Evolutionary conservation across 495 filamentous ascomycete genomes (phyloP), one percentile per base, ranked within the genome.

Genomic region (Pyrenopolyporus hunteri): DNA sequence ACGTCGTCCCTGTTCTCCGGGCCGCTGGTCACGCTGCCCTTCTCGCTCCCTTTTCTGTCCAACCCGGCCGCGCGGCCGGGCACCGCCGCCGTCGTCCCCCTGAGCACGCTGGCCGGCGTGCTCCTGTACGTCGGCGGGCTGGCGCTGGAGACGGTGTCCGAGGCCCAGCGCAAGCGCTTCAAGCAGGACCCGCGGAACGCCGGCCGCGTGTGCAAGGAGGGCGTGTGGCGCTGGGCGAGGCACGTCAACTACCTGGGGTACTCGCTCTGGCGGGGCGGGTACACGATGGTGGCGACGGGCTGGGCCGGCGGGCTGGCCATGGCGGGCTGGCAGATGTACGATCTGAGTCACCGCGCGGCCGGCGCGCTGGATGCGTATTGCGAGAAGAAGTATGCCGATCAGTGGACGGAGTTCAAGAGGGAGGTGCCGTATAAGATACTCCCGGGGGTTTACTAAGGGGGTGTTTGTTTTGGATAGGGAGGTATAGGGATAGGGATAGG

Each of bases 161-260:
- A 87, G 69, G 57, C 75, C 7, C 83, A 86, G 70, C 74, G 83
- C 13, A 76, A 72, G 57, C 33, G 36, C 1, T 87, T 87, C 73
- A 87, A 87, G 69, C 57, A 70, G 14, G 70, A 76, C 17, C 70
- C 76, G 5, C 73, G 71, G 57, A 85, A 86, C 67, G 70, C 77
- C 49, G 84, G 83, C 14, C 82, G 81, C 71, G 70, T 80, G 1
- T 85, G 78, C 57, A 76, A 72, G 20, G 76, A 70, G 1, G 85
- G 84, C 1, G 61, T 85, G 23, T 86, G 79, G 74, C 57, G 65
- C 2, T 61, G 78, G 60, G 80, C 82, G 3, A 76, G 82, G n/a
- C 83, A 88, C 52, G 74, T 83, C 65, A 87, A 87, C 39, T 87
- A 87, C 59, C 77, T 77, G 19, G 82, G 72, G 9, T 86, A 83